These are phyloP conservation scores for Chamaecrista fasciculata DNA, from an alignment of 306 rosid genomes.

Conservation along the genomic window DNA sequence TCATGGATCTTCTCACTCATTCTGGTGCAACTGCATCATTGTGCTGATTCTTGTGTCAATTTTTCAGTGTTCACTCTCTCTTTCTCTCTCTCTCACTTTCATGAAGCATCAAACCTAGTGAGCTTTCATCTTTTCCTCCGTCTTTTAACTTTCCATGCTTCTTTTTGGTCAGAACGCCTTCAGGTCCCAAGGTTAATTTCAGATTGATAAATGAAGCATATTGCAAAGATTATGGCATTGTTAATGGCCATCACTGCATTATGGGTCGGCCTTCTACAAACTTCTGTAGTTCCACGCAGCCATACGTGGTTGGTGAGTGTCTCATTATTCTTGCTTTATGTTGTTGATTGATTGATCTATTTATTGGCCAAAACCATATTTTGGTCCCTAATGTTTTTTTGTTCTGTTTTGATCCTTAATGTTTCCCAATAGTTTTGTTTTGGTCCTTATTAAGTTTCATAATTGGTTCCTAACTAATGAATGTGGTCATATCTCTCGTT, in stretches of 20 bases:
- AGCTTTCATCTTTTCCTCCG: neutral
- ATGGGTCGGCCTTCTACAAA: slow-evolving; percentile 74
- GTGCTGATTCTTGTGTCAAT: neutral
- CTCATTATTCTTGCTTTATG: slow-evolving; percentile 40
- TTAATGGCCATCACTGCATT: slow-evolving; percentile 59
- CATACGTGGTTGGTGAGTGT: slow-evolving; percentile 84
- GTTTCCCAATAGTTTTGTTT: too few species aligned
- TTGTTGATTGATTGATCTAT: too few species aligned
- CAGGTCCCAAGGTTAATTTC: slow-evolving; percentile 13
- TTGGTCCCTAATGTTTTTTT: too few species aligned
- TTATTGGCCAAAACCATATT: too few species aligned
- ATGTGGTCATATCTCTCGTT: too few species aligned
- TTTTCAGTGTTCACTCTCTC: neutral
- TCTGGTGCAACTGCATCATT: neutral
- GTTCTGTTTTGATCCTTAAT: too few species aligned
- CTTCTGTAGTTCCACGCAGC: slow-evolving; percentile 48
- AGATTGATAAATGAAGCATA: slow-evolving; percentile 68
- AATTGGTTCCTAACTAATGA: too few species aligned
- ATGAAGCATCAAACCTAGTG: neutral
- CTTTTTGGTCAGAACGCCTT: neutral
- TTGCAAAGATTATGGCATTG: slow-evolving; percentile 63
- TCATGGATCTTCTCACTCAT: neutral
- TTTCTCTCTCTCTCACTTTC: neutral
- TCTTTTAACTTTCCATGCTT: neutral
- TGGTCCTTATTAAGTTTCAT: too few species aligned